These are phyloP conservation scores for Malassezia psittaci DNA, from an alignment of 1,284 basidiomycete species.

Conservation along the genomic window DNA sequence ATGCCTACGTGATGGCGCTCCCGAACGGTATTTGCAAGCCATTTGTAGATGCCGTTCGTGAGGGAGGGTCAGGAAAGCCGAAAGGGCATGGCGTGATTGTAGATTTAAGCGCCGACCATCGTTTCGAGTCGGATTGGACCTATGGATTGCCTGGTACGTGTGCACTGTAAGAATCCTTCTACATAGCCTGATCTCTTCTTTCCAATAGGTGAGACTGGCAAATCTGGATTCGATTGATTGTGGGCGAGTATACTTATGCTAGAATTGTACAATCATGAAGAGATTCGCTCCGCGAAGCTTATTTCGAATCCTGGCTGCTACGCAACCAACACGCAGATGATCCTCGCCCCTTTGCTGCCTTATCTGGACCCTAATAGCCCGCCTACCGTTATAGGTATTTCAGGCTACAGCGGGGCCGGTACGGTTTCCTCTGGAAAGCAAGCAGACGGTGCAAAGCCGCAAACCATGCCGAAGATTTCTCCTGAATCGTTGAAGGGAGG, in stretches of 20 bases:
- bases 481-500: conserved; percentile 66
- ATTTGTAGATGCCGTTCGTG: conserved; percentile 90
- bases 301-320: conserved; percentile 98
- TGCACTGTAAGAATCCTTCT: neutral
- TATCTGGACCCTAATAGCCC: conserved; percentile 59
- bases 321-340: conserved; percentile 81
- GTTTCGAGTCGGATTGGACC: conserved; percentile 88
- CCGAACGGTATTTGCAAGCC: conserved; percentile 95
- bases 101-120: conserved; percentile 86
- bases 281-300: conserved; percentile 62
- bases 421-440: conserved; percentile 56
- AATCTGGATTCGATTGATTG: neutral
- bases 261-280: conserved; percentile 79
- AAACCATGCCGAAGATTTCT: conserved; percentile 68
- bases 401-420: conserved; percentile 88
- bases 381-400: conserved; percentile 83
- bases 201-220: neutral
- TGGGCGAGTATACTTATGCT: conserved; percentile 10
- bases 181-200: neutral
- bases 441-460: conserved; percentile 18
- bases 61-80: conserved; percentile 55
- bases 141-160: conserved; percentile 96
- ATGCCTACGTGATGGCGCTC: conserved; percentile 68
- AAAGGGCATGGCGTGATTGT: conserved; percentile 61
- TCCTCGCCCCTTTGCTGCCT: conserved; percentile 76